phyloP scores from a whole-genome alignment of 331 rosid genomes.

The Saraca asoca region DNA sequence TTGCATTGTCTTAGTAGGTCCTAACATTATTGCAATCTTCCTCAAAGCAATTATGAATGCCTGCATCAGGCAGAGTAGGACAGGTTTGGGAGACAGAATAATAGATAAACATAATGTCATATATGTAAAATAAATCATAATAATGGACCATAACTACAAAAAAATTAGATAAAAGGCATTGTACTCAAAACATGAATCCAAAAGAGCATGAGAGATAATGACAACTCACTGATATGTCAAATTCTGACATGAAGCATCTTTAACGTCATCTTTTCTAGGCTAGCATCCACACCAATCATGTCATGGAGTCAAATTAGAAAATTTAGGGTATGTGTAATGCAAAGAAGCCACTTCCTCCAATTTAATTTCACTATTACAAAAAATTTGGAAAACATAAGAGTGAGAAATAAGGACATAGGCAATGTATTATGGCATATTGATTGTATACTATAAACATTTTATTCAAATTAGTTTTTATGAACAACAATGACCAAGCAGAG shows the following conservation, averaged over 20 bases:
- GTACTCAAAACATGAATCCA: too few relatives aligned
- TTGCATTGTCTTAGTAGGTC: slow-evolving; percentile 4
- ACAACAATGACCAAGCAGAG: too few relatives aligned
- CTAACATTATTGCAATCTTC: slow-evolving; percentile 95
- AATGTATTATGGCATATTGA: slow-evolving; percentile 3
- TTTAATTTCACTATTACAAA: slow-evolving; percentile 51
- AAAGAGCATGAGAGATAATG: slow-evolving; percentile 23
- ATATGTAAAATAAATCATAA: too few relatives aligned
- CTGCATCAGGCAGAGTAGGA: slow-evolving; percentile 41
- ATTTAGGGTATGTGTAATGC: slow-evolving; percentile 62
- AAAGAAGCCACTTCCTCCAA: slow-evolving; percentile 65
- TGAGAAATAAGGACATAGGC: slow-evolving; percentile 19
- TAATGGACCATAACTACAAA: slow-evolving; percentile 17
- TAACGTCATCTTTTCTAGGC: slow-evolving; percentile 67
- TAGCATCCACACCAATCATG: slow-evolving; percentile 70
- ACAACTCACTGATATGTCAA: slow-evolving; percentile 61
- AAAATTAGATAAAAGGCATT: too few relatives aligned
- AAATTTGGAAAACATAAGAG: slow-evolving; percentile 28
- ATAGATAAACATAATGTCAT: slow-evolving; percentile 1
- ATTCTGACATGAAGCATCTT: slow-evolving; percentile 72
- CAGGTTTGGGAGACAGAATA: slow-evolving; percentile 28
- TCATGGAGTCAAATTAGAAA: slow-evolving; percentile 66
- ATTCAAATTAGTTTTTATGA: too few relatives aligned
- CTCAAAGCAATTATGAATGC: slow-evolving; percentile 86
- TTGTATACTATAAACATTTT: neutral